Base-by-base conservation (phyloP, 306 rosid species). In the Begonia masoniana region DNA sequence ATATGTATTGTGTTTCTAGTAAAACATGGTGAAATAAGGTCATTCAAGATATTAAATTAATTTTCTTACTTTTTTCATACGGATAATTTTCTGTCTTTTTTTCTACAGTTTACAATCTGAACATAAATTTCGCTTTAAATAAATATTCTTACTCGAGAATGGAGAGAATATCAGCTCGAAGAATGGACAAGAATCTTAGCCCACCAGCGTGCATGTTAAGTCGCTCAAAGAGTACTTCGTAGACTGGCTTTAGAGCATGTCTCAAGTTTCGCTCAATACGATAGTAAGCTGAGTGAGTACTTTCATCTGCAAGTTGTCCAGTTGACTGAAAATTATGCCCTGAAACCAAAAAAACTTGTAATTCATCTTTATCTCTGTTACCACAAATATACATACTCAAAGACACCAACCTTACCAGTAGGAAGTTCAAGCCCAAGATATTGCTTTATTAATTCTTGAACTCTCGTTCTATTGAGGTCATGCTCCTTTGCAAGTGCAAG, bases 151-250 rank as follows among this genome's bases (percentile, higher is more conserved):
- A 89, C 95, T 58, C 52, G 5, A 89, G 94, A 76, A 82, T 72
- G 43, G 77, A 74, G 31, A 89, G 67, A 77, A 85, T 82, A 71
- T 85, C 81, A 41, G 84, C 87, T 51, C 97, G 94, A 62, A 89
- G 72, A 78, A 56, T 71, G 63, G 95, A 63, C 60, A 89, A 76
- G 75, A 78, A 71, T 68, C 70, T 83, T 77, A 89, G 76, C 45
- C 97, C 97, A 62, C 97, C 97, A 2, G 94, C 82, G 66, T 89
- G 87, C 9, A 83, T 85, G 68, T 89, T 89, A 64, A 85, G 94
- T 15, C 85, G 79, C 76, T 82, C 97, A 70, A 89, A 89, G 36
- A 89, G 87, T 69, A 76, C 83, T 71, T 85, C 97, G 26, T 85
- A 89, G 52, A 59, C 64, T 12, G 97, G 97, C 74, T 81, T 78